Base-by-base conservation (phyloP, 345 rosid genomes). In the Citrus trifoliata region DNA sequence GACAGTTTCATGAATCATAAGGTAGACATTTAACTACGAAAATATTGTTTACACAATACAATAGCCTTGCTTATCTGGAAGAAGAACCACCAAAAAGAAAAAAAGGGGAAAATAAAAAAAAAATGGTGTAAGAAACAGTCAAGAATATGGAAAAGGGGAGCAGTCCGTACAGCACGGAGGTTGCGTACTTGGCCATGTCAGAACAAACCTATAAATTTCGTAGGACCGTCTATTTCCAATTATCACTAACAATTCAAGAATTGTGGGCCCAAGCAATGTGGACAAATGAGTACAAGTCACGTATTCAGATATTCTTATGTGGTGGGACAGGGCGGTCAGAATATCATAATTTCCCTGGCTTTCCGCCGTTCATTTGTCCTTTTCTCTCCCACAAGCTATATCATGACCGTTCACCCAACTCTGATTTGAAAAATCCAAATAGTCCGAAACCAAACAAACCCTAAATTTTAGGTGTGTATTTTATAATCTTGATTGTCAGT, bases 111-210 rank as follows among this genome's bases (percentile, higher is more conserved):
- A 3, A 12, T n/a, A 3, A 12, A 10, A 3, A 42, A 46, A 37
- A 37, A 37, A 1, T 46, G 5, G 1, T 13, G 3, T 13, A 13
- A 46, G 51, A 46, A 46, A 12, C 16, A 3, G 51, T 46, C 51
- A 13, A 46, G 51, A 46, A 12, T 3, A 13, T 46, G 18, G 18
- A 46, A 12, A 46, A 46, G 51, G 14, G 1, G 0, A 1, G 5
- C 4, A 3, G 14, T 51, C 46, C 71, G 78, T 75, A 75, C 78
- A 6, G 24, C 4, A 48, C 78, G 32, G 78, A n/a, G 40, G 71
- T 0, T 0, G 16, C 40, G 70, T 48, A 32, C 48, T 32, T 14
- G 2, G 24, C 32, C 62, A 48, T 21, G 42, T 16, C 21, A n/a
- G 8, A n/a, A 12, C 5, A 22, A 8, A 22, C n/a, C 12, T 21